Base-by-base conservation (phyloP, 768 basidiomycete species). In the Leucosporidium creatinivorum region DNA sequence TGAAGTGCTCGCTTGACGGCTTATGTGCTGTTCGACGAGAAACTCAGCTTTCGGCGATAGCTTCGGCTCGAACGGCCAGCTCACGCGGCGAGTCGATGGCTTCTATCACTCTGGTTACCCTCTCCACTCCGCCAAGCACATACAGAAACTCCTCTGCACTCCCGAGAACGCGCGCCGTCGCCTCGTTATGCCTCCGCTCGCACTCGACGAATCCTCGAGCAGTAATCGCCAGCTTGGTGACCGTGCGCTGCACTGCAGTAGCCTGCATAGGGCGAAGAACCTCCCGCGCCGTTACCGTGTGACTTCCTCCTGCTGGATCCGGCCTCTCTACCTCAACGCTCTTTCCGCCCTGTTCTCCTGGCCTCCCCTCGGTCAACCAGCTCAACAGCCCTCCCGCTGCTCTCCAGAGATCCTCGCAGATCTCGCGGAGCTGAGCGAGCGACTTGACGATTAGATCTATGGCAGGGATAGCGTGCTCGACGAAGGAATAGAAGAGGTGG, bases 391-490 rank as follows among this genome's bases (percentile, higher is more conserved):
- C 62, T 36, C 62, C 62, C 3, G 62, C 51, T 8, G 52, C 52
- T 18, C 52, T 50, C 62, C 62, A 62, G 26, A 62, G 13, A 21
- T 30, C 62, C 39, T 62, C 62, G 52, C 36, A 8, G 17, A 56
- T 21, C 15, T 47, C 36, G 18, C 62, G 33, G 7, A 54, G 52
- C 39, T 55, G 62, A 1, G 52, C 21, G 39, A 62, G 36, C 3
- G 36, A 36, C 19, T 23, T 19, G 52, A 55, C 23, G 19, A 47
- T 19, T 9, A 26, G n/a, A 17, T 36, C 21, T 12, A 62, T 39
- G 54, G n/a, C 26, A 1, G 62, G 36, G 15, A 62, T 36, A 39
- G 56, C 18, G 18, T 30, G 39, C 18, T 28, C 10, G 39, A 47
- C 21, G 51, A 52, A 62, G 39, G 52, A 54, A 19, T 15, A 30